These are phyloP conservation scores for Lactarius trivialis DNA, from an alignment of 768 basidiomycete species.

Conservation along the genomic window DNA sequence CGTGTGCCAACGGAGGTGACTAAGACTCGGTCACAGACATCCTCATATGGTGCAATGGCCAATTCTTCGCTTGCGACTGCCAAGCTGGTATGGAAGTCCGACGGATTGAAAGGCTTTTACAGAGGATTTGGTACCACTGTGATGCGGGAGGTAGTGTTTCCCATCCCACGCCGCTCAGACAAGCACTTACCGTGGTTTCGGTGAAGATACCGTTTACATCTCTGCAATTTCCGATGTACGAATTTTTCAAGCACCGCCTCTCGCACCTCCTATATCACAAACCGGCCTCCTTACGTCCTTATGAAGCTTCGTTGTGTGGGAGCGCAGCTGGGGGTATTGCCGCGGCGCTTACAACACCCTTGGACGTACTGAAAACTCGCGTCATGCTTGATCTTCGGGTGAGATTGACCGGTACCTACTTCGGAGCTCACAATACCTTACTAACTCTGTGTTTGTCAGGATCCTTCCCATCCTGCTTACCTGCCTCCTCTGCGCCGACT, in stretches of 20 bases:
- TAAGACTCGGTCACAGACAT: slow-evolving; percentile 88
- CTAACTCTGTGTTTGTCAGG: slow-evolving; percentile 33
- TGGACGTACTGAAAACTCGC: slow-evolving; percentile 95
- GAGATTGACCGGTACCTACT: slow-evolving; percentile 22
- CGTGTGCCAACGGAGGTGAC: slow-evolving; percentile 96
- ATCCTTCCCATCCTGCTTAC: slow-evolving; percentile 39
- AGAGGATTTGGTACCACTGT: slow-evolving; percentile 81
- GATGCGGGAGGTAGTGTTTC: slow-evolving; percentile 48
- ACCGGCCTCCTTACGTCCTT: slow-evolving; percentile 44
- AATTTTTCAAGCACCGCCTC: slow-evolving; percentile 67
- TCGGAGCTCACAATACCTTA: neutral
- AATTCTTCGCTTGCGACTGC: slow-evolving; percentile 57
- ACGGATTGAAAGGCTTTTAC: slow-evolving; percentile 78
- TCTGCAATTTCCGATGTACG: slow-evolving; percentile 93
- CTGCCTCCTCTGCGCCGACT: slow-evolving; percentile 56
- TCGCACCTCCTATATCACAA: slow-evolving; percentile 49
- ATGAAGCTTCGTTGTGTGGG: slow-evolving; percentile 84
- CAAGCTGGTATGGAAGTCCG: slow-evolving; percentile 45
- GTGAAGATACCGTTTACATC: slow-evolving; percentile 91
- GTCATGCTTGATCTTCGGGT: slow-evolving; percentile 93
- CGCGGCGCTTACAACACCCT: slow-evolving; percentile 84
- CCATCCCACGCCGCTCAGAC: neutral
- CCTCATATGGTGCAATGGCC: slow-evolving; percentile 54
- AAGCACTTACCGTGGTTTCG: neutral
- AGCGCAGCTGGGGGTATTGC: slow-evolving; percentile 87